Evolutionary conservation across 192 early-diverging fungal genomes (phyloP).

Genomic region (Linnemannia zychae): DNA sequence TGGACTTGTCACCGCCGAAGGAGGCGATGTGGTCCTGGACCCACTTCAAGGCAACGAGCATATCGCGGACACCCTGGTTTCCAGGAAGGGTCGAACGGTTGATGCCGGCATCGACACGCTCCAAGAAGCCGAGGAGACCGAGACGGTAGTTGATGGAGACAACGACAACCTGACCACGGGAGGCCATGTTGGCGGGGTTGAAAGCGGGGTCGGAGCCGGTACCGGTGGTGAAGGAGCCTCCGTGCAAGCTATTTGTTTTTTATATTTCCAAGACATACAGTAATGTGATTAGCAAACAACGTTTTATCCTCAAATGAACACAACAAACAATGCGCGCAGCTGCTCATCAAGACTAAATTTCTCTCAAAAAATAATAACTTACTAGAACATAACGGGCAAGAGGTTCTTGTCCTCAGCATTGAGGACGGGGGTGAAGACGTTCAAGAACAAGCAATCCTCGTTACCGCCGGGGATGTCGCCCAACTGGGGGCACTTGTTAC

Average conservation of each 20-base stretch:
- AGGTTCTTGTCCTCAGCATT: conserved; percentile 28
- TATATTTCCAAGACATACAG: neutral
- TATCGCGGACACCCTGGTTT: conserved; percentile 54
- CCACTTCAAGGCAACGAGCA: conserved; percentile 54
- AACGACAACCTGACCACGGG: conserved; percentile 51
- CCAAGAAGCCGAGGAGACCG: conserved; percentile 54
- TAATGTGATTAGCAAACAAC: neutral
- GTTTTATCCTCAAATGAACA: neutral
- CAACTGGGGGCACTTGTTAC: conserved; percentile 53
- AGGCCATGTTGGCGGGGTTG: conserved; percentile 54
- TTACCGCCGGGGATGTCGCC: conserved; percentile 42
- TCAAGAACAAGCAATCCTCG: conserved; percentile 58
- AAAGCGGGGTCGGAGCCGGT: conserved; percentile 55
- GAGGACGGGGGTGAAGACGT: conserved; percentile 52
- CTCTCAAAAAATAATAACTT: conserved; percentile 20
- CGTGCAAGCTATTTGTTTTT: conserved; percentile 30
- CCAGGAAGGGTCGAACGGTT: conserved; percentile 48
- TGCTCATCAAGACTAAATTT: neutral
- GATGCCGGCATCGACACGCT: conserved; percentile 52
- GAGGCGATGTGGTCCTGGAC: conserved; percentile 39
- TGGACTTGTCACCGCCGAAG: conserved; percentile 43
- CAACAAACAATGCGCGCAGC: neutral
- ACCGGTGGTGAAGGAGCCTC: conserved; percentile 55
- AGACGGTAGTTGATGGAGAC: conserved; percentile 57
- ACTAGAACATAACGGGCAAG: conserved; percentile 58